Base-by-base conservation (phyloP, 139 green algal species). In the Zygnema circumcarinatum region DNA sequence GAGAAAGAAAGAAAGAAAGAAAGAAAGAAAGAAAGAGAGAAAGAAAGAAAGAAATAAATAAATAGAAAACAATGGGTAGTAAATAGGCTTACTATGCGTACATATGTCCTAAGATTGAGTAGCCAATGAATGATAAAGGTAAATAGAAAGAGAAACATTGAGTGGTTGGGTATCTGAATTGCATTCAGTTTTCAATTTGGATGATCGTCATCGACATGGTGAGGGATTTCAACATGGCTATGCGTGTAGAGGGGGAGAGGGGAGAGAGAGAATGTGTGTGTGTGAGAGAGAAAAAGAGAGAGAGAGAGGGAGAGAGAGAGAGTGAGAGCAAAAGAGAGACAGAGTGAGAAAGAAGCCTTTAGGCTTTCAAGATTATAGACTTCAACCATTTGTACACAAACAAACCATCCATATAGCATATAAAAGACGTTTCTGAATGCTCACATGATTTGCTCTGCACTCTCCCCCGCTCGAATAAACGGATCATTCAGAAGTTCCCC, bases 401-500 rank as follows among this genome's bases (percentile, higher is more conserved):
- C 3, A 78, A 25, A 39, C 69, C 7, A 41, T 78, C 11, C 16
- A 25, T 25, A 41, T 40, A 11, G 3, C 7, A 39, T 40, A 39
- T 7, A 41, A 39, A 52, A 36, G 16, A 3, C 69, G 25, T 31
- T 29, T 72, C 56, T 72, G 56, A 29, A 29, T 25, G 56, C 29
- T 25, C 56, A 31, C 25, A 29, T 29, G 25, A 72, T 72, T 72
- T 72, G 25, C 25, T 29, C 56, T 25, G 56, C 33, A 11, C 16
- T 40, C 33, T 1, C 74, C 0, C 74, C 47, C 35, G 32, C 74
- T 38, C 75, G 75, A 31, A 87, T 40, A 39, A 87, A 87, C 3
- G n/a, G 21, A 38, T 87, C 67, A 0, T 87, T 29, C 69, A 87
- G 74, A 40, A 87, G 81, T 40, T 56, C 79, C 11, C 29, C 32